Percentiles rank a stretch among this genome's conserved stretches.
Conservation (phyloP, 495 filamentous ascomycete species). For the Cercophora newfieldiana region DNA sequence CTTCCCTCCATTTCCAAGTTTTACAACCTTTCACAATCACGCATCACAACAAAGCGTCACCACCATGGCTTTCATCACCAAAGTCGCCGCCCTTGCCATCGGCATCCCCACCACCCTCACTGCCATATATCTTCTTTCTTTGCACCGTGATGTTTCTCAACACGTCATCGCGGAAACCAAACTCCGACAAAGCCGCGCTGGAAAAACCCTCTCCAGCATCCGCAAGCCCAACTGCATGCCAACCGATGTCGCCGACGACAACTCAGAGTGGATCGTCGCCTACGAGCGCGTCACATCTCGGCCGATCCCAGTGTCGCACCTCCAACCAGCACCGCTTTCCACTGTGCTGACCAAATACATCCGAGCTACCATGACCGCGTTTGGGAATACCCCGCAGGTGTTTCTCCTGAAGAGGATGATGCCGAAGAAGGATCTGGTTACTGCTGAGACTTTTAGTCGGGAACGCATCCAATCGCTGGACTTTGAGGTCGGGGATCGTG, state of each 20-base stretch:
- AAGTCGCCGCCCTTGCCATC: slow-evolving; percentile 5
- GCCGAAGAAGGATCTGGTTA: slow-evolving; percentile 7
- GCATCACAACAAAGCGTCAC: neutral
- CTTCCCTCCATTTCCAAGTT: neutral
- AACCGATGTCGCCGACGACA: neutral
- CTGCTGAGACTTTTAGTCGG: slow-evolving; percentile 22
- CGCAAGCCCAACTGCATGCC: slow-evolving; percentile 3
- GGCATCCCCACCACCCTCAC: neutral
- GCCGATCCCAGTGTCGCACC: neutral
- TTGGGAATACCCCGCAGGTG: slow-evolving; percentile 37
- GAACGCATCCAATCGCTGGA: slow-evolving; percentile 23
- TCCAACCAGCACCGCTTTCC: slow-evolving; percentile 4
- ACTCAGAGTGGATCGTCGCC: slow-evolving; percentile 25
- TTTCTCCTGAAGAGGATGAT: slow-evolving; percentile 23
- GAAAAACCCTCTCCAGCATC: neutral
- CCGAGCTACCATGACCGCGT: slow-evolving; percentile 32
- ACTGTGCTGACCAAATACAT: slow-evolving; percentile 29
- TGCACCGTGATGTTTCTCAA: neutral
- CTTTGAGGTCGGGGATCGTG: slow-evolving; percentile 30
- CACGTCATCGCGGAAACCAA: slow-evolving; percentile 5
- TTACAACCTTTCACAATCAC: neutral
- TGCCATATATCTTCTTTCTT: slow-evolving; percentile 13
- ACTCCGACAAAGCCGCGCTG: neutral
- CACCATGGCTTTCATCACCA: neutral
- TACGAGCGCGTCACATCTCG: slow-evolving; percentile 32